Evolutionary conservation across 2,329 filamentous ascomycete genomes (phyloP).

Genomic region (Fusarium sp.): DNA sequence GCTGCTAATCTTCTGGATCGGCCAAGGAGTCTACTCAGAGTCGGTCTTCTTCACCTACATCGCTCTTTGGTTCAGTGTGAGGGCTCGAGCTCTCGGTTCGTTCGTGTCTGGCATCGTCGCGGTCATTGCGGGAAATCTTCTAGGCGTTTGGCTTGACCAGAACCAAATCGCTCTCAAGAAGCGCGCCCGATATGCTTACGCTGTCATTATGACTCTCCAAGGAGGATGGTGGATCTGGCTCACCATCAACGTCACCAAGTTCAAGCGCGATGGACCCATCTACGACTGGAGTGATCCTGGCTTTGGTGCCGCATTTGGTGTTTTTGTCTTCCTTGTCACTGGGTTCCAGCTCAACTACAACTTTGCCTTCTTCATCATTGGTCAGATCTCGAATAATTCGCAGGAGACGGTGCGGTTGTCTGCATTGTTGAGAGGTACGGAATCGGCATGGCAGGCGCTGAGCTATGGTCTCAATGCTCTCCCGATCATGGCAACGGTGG

Average conservation of each 20-base stretch:
- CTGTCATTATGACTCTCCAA: constrained; percentile 61
- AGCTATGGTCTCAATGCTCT: constrained; percentile 72
- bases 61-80: constrained; percentile 71
- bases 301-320: constrained; percentile 70
- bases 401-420: constrained; percentile 71
- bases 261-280: constrained; percentile 60
- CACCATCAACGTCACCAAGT: constrained; percentile 69
- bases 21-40: constrained; percentile 71
- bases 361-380: constrained; percentile 73
- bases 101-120: constrained; percentile 73
- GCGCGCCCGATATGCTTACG: constrained; percentile 63
- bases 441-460: constrained; percentile 74
- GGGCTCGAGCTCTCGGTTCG: constrained; percentile 67
- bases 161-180: constrained; percentile 59
- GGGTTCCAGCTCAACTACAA: constrained; percentile 78
- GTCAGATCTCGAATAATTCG: constrained; percentile 66
- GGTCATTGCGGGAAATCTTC: constrained; percentile 67
- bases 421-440: constrained; percentile 70
- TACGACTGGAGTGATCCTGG: constrained; percentile 71
- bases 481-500: constrained; percentile 67
- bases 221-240: constrained; percentile 77
- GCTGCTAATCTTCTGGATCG: constrained; percentile 69
- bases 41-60: constrained; percentile 61
- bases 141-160: constrained; percentile 69
- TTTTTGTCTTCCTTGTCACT: constrained; percentile 72